Evolutionary conservation across 2,329 filamentous ascomycete species (phyloP).

Genomic region (Fusarium neocosmosporiellum): DNA sequence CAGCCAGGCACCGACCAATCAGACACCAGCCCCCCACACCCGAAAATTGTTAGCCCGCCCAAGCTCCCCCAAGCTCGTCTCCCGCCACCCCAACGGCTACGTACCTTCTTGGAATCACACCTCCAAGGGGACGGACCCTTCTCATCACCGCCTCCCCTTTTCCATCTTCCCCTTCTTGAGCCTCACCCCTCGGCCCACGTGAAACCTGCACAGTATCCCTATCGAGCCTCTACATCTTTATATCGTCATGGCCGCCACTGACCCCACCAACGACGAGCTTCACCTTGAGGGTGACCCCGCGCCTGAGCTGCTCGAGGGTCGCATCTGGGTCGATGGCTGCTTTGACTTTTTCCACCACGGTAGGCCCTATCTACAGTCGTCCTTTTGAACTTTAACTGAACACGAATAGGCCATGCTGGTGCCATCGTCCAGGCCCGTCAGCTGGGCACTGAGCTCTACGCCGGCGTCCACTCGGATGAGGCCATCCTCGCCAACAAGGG

Average conservation of each 20-base stretch:
- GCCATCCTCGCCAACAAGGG: conserved; percentile 97
- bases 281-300: conserved; percentile 58
- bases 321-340: conserved; percentile 98
- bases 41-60: conserved; percentile 31
- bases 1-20: conserved; percentile 27
- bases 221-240: not conserved
- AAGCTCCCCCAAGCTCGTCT: conserved; percentile 19
- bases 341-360: conserved; percentile 99
- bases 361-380: conserved; percentile 47
- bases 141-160: conserved; percentile 10
- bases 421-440: conserved; percentile 96
- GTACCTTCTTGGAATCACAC: conserved; percentile 19
- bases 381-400: not conserved
- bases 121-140: not conserved
- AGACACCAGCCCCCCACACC: not conserved
- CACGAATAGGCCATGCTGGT: conserved; percentile 83
- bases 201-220: not conserved
- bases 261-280: conserved; percentile 43
- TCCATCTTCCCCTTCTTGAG: not conserved
- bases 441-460: conserved; percentile 87
- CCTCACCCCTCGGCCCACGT: not conserved
- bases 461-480: conserved; percentile 96
- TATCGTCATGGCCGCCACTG: conserved; percentile 31
- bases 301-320: conserved; percentile 70
- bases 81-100: not conserved